Base-by-base conservation (phyloP, 208 protist genomes). In the Spongospora subterranea region DNA sequence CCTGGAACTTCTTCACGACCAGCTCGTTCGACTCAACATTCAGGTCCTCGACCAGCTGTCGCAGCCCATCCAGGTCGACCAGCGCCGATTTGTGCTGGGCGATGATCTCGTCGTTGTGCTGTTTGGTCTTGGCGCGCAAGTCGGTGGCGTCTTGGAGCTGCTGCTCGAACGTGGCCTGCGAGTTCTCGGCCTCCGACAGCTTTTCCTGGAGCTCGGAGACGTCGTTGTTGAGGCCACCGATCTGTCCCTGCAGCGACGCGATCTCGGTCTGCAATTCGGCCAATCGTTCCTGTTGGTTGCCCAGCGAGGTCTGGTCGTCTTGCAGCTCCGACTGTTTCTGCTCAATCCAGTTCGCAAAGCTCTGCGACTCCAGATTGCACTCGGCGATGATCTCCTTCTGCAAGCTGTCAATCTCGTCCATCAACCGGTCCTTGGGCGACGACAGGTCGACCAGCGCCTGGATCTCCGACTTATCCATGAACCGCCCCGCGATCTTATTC, bases 311-410 rank as follows among this genome's bases (percentile, higher is more conserved):
- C 50, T 60, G 50, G 24, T 60, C 50, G 50, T 60, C 24, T 6
- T 60, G 24, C 13, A 60, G 50, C 24, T 60, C 50, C 13, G 50
- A 6, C 50, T 60, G 50, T 60, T 60, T 60, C 13, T 6, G 13
- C 50, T 6, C 6, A 6, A 60, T 6, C 50, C 50, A 60, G 50
- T 6, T 24, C 13, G 6, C 50, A 24, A 60, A 60, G 50, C 24
- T 60, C 13, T 6, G 13, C 50, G 6, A 24, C 50, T 60, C 50
- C 50, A 29, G 50, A 24, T 60, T 60, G 50, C 50, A 60, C 24
- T 60, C 50, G 50, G 50, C 50, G 50, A 60, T 60, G 50, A 60
- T 60, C 50, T 60, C 13, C 50, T 60, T 60, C 50, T 60, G 50
- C 50, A 60, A 29, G 50, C 50, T 24, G 50, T 60, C 50, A 24